Conservation (phyloP, 2,329 filamentous ascomycete species). For the Paecilomyces sp. region DNA sequence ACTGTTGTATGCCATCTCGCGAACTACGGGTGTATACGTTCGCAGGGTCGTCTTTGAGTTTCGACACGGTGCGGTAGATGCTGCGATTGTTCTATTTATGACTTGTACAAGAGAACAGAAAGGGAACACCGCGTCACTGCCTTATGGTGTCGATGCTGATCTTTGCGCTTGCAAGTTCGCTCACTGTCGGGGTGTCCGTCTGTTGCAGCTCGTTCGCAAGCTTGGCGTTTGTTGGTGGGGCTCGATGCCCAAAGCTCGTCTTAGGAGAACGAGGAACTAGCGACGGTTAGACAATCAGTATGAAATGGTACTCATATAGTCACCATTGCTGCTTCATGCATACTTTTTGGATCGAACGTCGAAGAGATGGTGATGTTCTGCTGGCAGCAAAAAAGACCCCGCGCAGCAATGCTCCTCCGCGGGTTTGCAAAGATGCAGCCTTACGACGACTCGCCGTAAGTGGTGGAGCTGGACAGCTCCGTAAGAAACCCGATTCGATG, state of each 20-base stretch:
- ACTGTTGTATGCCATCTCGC: conserved; percentile 83
- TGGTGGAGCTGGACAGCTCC: not conserved
- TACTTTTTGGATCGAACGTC: not conserved
- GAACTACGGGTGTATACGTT: not conserved
- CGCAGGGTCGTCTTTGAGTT: not conserved
- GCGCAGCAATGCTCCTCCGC: not conserved
- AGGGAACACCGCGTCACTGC: not conserved
- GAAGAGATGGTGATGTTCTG: not conserved
- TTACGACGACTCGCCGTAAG: not conserved
- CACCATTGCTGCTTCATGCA: not conserved
- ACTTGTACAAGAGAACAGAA: not conserved
- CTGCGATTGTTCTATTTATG: not conserved
- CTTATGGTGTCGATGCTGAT: not conserved
- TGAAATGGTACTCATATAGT: not conserved
- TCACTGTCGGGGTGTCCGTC: not conserved
- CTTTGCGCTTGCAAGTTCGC: not conserved
- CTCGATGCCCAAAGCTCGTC: not conserved
- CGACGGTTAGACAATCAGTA: not conserved
- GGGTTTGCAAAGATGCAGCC: not conserved
- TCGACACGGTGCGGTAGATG: not conserved
- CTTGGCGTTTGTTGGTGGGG: not conserved
- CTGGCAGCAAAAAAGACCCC: not conserved
- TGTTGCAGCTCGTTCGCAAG: not conserved
- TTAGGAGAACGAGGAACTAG: not conserved
- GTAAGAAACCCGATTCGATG: not conserved